Conservation (phyloP, 192 early-diverging fungal genomes). For the Chytriomyces sp. region DNA sequence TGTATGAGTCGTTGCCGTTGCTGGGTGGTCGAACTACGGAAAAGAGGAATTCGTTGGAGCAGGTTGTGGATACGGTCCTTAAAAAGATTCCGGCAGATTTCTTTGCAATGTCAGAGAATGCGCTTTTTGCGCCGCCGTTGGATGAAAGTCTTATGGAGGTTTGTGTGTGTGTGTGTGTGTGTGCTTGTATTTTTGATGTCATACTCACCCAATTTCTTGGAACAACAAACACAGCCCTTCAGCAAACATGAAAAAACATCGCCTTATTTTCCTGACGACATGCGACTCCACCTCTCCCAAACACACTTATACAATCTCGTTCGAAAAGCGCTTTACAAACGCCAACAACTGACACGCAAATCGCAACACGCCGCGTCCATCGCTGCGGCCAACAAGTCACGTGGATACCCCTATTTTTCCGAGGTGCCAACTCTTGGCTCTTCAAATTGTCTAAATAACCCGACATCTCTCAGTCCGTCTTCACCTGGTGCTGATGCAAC, state of each 20-base stretch:
- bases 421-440: no score
- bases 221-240: slow-evolving; percentile 2
- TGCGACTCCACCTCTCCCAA: slow-evolving; percentile 11
- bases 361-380: no score
- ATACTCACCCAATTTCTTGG: not conserved
- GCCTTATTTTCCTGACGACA: slow-evolving; percentile 5
- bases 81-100: not conserved
- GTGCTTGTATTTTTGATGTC: no score
- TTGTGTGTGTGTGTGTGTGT: not conserved
- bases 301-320: slow-evolving; percentile 6
- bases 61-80: not conserved
- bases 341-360: not conserved
- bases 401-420: not conserved
- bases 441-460: no score
- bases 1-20: not conserved
- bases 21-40: not conserved
- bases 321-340: not conserved
- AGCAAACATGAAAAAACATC: not conserved
- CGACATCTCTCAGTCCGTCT: no score
- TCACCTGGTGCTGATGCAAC: not conserved
- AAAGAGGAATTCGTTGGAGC: not conserved
- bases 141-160: not conserved
- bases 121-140: not conserved
- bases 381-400: not conserved
- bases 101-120: slow-evolving; percentile 1